Conservation (phyloP, 805 yeast genomes). For the Wickerhamomyces ciferrii region DNA sequence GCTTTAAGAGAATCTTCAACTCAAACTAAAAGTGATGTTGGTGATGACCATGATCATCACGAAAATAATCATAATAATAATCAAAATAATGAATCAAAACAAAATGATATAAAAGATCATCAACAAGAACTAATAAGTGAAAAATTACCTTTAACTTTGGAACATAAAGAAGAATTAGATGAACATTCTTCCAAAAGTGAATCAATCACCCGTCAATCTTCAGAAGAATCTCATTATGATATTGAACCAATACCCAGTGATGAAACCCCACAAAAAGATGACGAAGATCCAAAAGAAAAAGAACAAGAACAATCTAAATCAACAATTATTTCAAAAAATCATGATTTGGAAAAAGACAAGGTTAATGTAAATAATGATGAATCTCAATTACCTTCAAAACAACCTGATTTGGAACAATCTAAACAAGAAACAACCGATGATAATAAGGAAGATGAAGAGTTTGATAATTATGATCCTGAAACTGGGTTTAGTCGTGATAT, state of each 20-base stretch:
- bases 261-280: not conserved
- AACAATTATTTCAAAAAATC: no score
- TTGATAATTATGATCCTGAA: slow-evolving; percentile 16
- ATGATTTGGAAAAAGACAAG: not conserved
- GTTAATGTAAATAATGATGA: not conserved
- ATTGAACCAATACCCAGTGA: not conserved
- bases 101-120: not conserved
- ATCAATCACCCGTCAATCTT: slow-evolving; percentile 1
- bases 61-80: not conserved
- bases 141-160: slow-evolving; percentile 12
- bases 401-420: not conserved
- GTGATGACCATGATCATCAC: not conserved
- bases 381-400: no score
- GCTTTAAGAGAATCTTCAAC: not conserved
- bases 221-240: slow-evolving; percentile 3
- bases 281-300: not conserved
- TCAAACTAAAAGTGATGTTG: not conserved
- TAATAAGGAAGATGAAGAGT: slow-evolving; percentile 6
- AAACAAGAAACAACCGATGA: not conserved
- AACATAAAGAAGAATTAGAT: slow-evolving; percentile 16
- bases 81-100: not conserved
- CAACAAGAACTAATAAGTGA: slow-evolving; percentile 7
- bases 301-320: not conserved
- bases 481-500: not conserved
- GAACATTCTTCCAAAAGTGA: not conserved